phyloP scores from a whole-genome alignment of 1,284 basidiomycete genomes.

The Ustilago lituana region DNA sequence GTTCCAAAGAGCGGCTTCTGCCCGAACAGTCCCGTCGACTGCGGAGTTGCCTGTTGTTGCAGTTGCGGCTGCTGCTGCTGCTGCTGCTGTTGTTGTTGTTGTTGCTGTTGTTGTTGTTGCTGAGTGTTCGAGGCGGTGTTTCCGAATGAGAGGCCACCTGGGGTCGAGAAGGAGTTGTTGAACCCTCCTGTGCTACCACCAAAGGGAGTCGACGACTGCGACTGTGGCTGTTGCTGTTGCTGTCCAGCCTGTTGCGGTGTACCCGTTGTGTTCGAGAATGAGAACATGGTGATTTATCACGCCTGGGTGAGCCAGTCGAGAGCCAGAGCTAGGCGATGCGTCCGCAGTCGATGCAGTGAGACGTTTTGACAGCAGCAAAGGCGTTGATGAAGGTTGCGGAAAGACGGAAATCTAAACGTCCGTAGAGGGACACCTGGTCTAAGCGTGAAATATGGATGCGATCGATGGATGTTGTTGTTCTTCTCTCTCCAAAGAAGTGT shows the following conservation, averaged over 20 bases:
- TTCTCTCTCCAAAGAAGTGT: too few relatives aligned
- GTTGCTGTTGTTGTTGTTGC: constrained; percentile 31
- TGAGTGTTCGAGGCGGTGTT: constrained; percentile 17
- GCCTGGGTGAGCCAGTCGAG: not conserved
- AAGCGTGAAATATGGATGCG: too few relatives aligned
- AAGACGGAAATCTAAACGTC: too few relatives aligned
- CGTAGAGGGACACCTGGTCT: too few relatives aligned
- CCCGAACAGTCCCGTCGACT: constrained; percentile 23
- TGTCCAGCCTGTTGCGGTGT: constrained; percentile 32
- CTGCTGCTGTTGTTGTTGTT: constrained; percentile 11
- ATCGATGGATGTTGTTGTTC: constrained; percentile 23
- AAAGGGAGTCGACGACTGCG: constrained; percentile 36
- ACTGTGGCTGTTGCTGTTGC: constrained; percentile 28
- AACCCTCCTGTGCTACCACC: constrained; percentile 21
- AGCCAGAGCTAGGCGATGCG: too few relatives aligned
- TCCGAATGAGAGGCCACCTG: constrained; percentile 38
- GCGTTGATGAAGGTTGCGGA: too few relatives aligned
- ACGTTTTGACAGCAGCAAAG: too few relatives aligned
- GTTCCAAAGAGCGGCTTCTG: constrained; percentile 52
- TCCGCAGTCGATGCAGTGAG: too few relatives aligned
- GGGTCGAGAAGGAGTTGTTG: constrained; percentile 32
- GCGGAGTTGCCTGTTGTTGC: constrained; percentile 24
- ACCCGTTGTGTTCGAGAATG: constrained; percentile 26
- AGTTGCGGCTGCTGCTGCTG: constrained; percentile 19
- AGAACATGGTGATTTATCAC: constrained; percentile 25